Evolutionary conservation across 768 basidiomycete genomes (phyloP), one percentile per base, ranked within the genome.

Genomic region (Serendipita sp.): DNA sequence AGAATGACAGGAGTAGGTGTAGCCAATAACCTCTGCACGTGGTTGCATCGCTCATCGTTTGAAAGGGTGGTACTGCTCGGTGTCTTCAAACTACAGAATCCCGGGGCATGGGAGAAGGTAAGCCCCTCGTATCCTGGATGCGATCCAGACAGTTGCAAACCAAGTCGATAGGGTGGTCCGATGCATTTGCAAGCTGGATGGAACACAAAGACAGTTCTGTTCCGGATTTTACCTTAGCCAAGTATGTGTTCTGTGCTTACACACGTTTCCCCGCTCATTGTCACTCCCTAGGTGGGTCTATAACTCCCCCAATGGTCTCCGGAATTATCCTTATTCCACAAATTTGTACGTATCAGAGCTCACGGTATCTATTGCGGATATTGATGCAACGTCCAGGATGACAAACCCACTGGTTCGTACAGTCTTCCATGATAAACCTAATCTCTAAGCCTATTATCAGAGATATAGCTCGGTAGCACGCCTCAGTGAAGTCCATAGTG

Each of bases 31-130:
- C 6, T 1, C n/a, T 16, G 23, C 23, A 23, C 23, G 23, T 23
- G 23, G 23, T 23, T 23, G 23, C 23, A 23, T 23, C 23, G 23
- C 8, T 8, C 16, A 6, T 50, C 16, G n/a, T 50, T n/a, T 16
- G 6, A 5, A 50, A 8, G 48, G 79, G 81, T 44, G 80, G 79
- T 31, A 79, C 79, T 29, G 80, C 79, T 46, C 74, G 81, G 11
- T 86, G 85, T 74, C 73, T 86, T 66, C 81, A 84, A 69, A 82
- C 78, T 31, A 76, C 76, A 33, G 85, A 86, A 69, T 75, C 84
- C 2, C 81, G 82, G n/a, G 85, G 84, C 11, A 78, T 86, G 78
- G 84, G 84, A 44, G 85, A 87, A 71, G 84, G 82, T 16, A 85
- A 83, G 83, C 1, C 23, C 23, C 23, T 23, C 23, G 23, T 23